Base-by-base conservation (phyloP, 441 rosid genomes). In the Hura crepitans region DNA sequence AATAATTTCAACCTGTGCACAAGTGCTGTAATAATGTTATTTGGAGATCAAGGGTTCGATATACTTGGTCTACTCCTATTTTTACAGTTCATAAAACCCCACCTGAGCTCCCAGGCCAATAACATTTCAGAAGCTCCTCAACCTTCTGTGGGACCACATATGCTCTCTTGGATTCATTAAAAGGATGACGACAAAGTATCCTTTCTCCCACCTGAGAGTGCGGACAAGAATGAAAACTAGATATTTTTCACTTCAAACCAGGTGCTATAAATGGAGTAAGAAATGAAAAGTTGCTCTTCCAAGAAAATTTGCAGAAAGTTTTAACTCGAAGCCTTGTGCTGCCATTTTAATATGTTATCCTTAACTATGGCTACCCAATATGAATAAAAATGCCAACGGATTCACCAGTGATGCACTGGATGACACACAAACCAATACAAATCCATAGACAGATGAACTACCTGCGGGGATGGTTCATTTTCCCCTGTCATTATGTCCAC, bases 401-500 rank as follows among this genome's bases (percentile, higher is more conserved):
- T 63, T 43, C 74, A 42, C 28, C 61, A 22, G 63, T 22, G 58
- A 61, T 71, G 33, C 51, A 60, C 46, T 18, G 27, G 54, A 62
- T 62, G 51, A 31, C 2, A 61, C 30, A 57, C 23, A 76, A 43
- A 42, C 31, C 20, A 54, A 65, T 55, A 39, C 37, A 56, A 69
- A 9, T 10, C 9, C 50, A 60, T n/a, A 39, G 45, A 43, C 53
- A 13, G 23, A 72, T 60, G 30, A 20, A 69, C 18, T 82, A 88
- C 98, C 96, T 89, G 85, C 12, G 94, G 99, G 78, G 92, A 61
- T 11, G 93, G 93, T 85, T 94, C 99, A 50, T 82, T 87, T 84
- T 86, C 99, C 47, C 97, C 97, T 0, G 94, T 92, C 97, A 94
- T 89, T 80, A 94, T 92, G 81, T 92, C 99, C 39, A 94, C 93